Base-by-base conservation (phyloP, 2,329 filamentous ascomycete species). In the Xylaria polymorpha region DNA sequence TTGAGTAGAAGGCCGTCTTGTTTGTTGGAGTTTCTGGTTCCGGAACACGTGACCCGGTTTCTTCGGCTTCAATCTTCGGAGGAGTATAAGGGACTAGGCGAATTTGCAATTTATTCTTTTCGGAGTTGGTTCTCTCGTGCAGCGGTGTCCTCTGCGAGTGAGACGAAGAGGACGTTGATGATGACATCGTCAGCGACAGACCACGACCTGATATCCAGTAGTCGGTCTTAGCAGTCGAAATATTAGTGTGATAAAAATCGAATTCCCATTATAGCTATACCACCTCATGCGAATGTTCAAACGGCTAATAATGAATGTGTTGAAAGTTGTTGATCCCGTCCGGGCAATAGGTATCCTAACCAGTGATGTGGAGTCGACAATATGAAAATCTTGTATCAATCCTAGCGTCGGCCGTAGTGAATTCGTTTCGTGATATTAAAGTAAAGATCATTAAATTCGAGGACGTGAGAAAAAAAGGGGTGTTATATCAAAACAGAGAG, bases 11-110 rank as follows among this genome's bases (percentile, higher is more conserved):
- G 56, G 41, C 64, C 68, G 65, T 67, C 65, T 71, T 70, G 59
- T 72, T 69, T 56, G 66, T 70, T 32, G 68, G 29, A 35, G 58
- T 65, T 69, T 70, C 68, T 43, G 74, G 57, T 37, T 70, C 69
- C 14, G 65, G 46, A 61, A 56, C 72, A 67, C 72, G 72, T 68
- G 75, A 74, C 44, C 57, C 71, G 46, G 68, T 58, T 58, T 72
- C 68, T 66, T 75, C 75, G 62, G 69, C 69, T 58, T 80, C 79
- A 29, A 73, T 77, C 58, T 81, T 80, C 8, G 83, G 83, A 53
- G 84, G 84, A 25, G 83, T 82, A 72, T 85, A 85, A 22, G 84
- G 83, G 59, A 86, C 84, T 64, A 86, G 73, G 59, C 84, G 83
- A 73, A 86, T 85, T 68, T 80, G 80, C 50, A 80, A 77, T 46